These are phyloP conservation scores for Afroboletus lepidellus DNA, from an alignment of 1,284 basidiomycete genomes.

Conservation along the genomic window DNA sequence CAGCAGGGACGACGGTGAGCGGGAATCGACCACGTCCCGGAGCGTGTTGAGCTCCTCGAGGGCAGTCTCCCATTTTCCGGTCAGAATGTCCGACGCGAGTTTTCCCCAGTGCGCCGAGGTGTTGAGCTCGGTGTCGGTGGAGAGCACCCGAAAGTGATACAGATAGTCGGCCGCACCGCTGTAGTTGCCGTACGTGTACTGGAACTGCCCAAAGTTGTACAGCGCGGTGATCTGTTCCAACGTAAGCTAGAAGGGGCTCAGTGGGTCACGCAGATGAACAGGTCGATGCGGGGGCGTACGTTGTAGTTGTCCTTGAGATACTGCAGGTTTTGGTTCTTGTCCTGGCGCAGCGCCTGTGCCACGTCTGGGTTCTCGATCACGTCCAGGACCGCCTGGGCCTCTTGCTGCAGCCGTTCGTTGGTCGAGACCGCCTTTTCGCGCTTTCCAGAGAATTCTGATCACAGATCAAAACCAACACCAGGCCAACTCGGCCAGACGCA, in stretches of 20 bases:
- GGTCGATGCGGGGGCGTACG: constrained; percentile 47
- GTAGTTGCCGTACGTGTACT: constrained; percentile 97
- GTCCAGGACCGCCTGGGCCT: constrained; percentile 90
- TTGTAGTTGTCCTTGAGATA: constrained; percentile 94
- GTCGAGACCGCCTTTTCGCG: constrained; percentile 80
- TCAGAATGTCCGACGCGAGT: constrained; percentile 93
- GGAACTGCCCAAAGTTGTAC: constrained; percentile 98
- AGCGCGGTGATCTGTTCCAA: constrained; percentile 93
- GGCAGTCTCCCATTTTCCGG: constrained; percentile 92
- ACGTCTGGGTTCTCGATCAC: constrained; percentile 98
- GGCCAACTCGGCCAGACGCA: constrained; percentile 31
- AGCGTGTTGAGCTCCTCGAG: constrained; percentile 93
- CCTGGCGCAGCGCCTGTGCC: constrained; percentile 85
- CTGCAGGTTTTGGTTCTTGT: constrained; percentile 95
- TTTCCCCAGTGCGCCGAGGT: constrained; percentile 98
- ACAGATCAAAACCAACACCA: background rate
- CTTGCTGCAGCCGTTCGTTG: constrained; percentile 81
- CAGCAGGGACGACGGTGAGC: constrained; percentile 53
- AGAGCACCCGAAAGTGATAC: constrained; percentile 97
- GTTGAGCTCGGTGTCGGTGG: constrained; percentile 88
- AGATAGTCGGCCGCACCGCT: constrained; percentile 95
- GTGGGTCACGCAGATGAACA: constrained; percentile 7
- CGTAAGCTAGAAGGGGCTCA: constrained; percentile 62
- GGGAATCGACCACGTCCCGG: constrained; percentile 87
- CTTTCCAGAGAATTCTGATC: constrained; percentile 76